phyloP scores from a whole-genome alignment of 331 rosid genomes.

The Cydonia oblonga region DNA sequence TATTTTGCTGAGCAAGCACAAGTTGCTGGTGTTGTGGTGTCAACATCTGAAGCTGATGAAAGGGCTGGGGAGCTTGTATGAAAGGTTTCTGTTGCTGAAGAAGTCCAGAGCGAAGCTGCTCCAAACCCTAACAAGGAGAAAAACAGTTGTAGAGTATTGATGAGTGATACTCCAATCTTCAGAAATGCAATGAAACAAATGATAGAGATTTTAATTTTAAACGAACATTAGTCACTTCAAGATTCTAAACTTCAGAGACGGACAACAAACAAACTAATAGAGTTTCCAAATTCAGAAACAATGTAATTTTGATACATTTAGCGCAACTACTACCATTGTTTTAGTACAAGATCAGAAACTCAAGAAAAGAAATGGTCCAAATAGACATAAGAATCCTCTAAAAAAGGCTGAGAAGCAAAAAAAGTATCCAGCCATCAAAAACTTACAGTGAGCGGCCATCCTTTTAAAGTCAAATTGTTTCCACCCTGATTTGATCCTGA shows the following conservation, averaged over 20 bases:
- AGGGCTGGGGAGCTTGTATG: conserved; percentile 79
- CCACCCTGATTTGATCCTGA: conserved; percentile 95
- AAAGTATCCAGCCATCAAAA: not conserved
- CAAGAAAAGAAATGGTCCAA: not conserved
- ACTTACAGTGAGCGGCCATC: conserved; percentile 97
- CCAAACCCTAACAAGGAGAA: conserved; percentile 57
- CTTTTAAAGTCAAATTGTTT: conserved; percentile 88
- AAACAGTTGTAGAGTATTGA: not conserved
- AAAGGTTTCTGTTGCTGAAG: conserved; percentile 85
- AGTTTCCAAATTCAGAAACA: not conserved
- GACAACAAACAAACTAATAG: not conserved
- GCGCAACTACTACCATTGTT: not conserved
- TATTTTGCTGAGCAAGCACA: conserved; percentile 83
- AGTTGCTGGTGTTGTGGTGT: conserved; percentile 90
- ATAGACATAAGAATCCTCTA: not conserved
- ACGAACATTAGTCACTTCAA: not conserved
- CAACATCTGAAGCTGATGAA: conserved; percentile 94
- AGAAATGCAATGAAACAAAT: not conserved
- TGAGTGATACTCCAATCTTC: not conserved
- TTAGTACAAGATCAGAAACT: not conserved
- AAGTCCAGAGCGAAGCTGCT: conserved; percentile 80
- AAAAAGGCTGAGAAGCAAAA: not conserved
- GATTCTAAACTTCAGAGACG: not conserved
- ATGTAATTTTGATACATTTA: not conserved
- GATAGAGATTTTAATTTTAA: not conserved